These are phyloP conservation scores for Starmera dryadoides DNA, from an alignment of 805 yeast species.

Conservation along the genomic window DNA sequence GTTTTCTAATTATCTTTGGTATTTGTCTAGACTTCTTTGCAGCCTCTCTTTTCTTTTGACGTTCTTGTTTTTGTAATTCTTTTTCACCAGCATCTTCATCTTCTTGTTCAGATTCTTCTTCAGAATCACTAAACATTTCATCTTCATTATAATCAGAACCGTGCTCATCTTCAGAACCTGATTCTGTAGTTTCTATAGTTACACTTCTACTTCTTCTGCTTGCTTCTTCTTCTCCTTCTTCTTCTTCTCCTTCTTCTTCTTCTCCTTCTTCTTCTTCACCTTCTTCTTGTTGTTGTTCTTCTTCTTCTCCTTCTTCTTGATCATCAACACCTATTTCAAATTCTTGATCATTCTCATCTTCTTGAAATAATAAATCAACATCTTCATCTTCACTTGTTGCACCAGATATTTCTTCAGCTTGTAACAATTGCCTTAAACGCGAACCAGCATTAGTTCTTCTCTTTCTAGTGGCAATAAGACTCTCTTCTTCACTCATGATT, in stretches of 20 bases:
- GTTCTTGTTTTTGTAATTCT: slow-evolving; percentile 43
- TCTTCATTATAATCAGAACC: slow-evolving; percentile 24
- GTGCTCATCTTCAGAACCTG: slow-evolving; percentile 1
- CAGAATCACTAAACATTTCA: slow-evolving; percentile 48
- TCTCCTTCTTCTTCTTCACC: slow-evolving; percentile 25
- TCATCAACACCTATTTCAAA: slow-evolving; percentile 24
- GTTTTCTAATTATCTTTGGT: slow-evolving; percentile 26
- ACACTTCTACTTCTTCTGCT: not conserved
- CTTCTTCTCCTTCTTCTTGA: slow-evolving; percentile 25
- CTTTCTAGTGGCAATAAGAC: slow-evolving; percentile 66
- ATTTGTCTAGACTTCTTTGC: slow-evolving; percentile 19
- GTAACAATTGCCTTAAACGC: slow-evolving; percentile 63
- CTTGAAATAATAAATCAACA: slow-evolving; percentile 63
- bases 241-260: slow-evolving; percentile 18
- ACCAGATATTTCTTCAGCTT: slow-evolving; percentile 47
- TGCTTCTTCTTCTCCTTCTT: slow-evolving; percentile 13
- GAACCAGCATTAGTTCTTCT: slow-evolving; percentile 90
- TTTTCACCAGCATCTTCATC: slow-evolving; percentile 66
- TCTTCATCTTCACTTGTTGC: slow-evolving; percentile 70
- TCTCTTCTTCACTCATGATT: slow-evolving; percentile 31
- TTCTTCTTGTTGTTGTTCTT: slow-evolving; percentile 14
- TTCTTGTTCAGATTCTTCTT: slow-evolving; percentile 36
- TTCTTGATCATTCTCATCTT: slow-evolving; percentile 49
- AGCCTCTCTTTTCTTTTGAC: slow-evolving; percentile 24
- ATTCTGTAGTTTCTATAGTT: not conserved